These are phyloP conservation scores for Neonectria faginata DNA, from an alignment of 2,329 filamentous ascomycete genomes.

Conservation along the genomic window DNA sequence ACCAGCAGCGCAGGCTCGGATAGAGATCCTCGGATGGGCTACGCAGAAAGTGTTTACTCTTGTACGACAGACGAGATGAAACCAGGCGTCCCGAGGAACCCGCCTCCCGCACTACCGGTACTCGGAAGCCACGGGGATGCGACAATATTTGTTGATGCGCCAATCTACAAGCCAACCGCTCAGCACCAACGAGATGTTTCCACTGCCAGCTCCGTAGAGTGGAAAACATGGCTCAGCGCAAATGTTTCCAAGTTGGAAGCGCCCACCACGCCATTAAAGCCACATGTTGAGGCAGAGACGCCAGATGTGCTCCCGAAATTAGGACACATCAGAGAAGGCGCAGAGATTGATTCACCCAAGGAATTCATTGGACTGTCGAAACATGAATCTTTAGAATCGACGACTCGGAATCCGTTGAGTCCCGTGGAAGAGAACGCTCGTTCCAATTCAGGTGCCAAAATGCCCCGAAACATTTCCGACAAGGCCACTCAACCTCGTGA, in stretches of 20 bases:
- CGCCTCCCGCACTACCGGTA: background rate
- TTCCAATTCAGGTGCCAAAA: background rate
- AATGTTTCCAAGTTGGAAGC: constrained; percentile 62
- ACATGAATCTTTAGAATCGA: background rate
- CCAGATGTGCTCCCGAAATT: constrained; percentile 26
- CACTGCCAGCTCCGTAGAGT: constrained; percentile 62
- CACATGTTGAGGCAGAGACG: constrained; percentile 17
- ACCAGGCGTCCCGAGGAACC: background rate
- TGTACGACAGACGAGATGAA: constrained; percentile 41
- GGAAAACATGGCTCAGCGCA: constrained; percentile 66
- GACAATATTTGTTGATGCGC: constrained; percentile 16
- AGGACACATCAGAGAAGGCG: constrained; percentile 62
- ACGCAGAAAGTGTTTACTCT: constrained; percentile 65
- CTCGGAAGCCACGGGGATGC: constrained; percentile 23
- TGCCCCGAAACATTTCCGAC: background rate
- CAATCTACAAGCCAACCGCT: constrained; percentile 38
- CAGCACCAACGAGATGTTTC: constrained; percentile 53
- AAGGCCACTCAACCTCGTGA: constrained; percentile 19
- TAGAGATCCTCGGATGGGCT: constrained; percentile 51
- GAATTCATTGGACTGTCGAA: constrained; percentile 18
- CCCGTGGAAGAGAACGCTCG: constrained; percentile 28
- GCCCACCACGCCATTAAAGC: constrained; percentile 29
- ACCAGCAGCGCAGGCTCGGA: constrained; percentile 56
- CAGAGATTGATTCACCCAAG: constrained; percentile 59
- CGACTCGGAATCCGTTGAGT: constrained; percentile 30